Base-by-base conservation (phyloP, 768 basidiomycete genomes). In the Pleurotus pulmonarius region DNA sequence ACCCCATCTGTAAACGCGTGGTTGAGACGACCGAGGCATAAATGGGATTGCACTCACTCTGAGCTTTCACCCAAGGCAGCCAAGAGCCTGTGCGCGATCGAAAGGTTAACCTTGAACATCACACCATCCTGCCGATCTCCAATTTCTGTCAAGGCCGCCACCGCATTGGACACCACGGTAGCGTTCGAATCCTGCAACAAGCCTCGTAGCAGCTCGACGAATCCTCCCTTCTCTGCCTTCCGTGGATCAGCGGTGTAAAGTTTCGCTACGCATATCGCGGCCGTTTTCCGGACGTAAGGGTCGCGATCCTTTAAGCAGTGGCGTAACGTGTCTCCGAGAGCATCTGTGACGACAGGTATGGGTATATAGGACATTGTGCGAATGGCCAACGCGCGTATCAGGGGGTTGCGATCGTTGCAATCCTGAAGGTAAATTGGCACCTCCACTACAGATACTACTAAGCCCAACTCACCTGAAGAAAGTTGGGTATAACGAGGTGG, bases 291-390 rank as follows among this genome's bases (percentile, higher is more conserved):
- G 13, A 99, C 97, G 70, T 99, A 99, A 16, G 97, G 94, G 70
- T 99, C 96, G 13, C 86, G 80, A 69, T 99, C 97, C 65, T 93
- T 91, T 43, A 98, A 78, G 60, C 90, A 91, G 69, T 97, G 94
- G 58, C 93, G 84, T 26, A 99, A 76, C 52, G 94, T 96, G 57
- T 98, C 97, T 41, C 86, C 77, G 38, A 99, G 79, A 1, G 91
- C 83, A 56, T 92, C 88, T 11, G 88, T 87, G 59, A 98, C 92
- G 49, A 86, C 78, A 7, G 94, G 90, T 20, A 97, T 88, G 37
- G 94, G 93, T 64, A 99, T 98, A 67, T 97, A 98, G 5, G 97
- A 96, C 96, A 99, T 98, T 11, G 97, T 99, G 43, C 97, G 91
- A 64, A 99, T 95, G 16, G 97, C 94, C 46, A 99, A 79, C 13